A percentile compares a stretch with the other conserved stretches of the same genome.
Evolutionary conservation across 768 basidiomycete genomes (phyloP).

Genomic region (Pleurotus ostreatus): DNA sequence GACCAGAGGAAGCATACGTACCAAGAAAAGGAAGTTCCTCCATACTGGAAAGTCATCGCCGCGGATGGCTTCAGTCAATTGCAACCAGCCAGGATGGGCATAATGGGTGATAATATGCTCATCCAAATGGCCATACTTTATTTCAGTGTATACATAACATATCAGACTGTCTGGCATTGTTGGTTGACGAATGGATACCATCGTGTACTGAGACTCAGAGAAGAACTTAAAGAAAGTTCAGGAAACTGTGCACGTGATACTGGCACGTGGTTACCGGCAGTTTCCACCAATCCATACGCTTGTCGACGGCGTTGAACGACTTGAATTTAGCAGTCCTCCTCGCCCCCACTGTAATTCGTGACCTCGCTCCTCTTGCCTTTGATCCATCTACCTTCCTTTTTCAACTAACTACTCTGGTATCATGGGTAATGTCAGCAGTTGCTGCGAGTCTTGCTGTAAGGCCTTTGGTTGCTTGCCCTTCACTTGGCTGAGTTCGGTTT

Average conservation of each 20-base stretch:
- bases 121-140: too few relatives aligned
- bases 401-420: slow-evolving; percentile 4
- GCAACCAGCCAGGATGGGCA: too few relatives aligned
- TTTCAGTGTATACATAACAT: too few relatives aligned
- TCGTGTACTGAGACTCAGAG: too few relatives aligned
- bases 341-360: background rate
- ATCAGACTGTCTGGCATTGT: too few relatives aligned
- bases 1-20: too few relatives aligned
- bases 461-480: slow-evolving; percentile 18
- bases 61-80: too few relatives aligned
- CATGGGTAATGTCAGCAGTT: slow-evolving; percentile 79
- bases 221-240: too few relatives aligned
- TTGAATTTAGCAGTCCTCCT: background rate
- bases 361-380: background rate
- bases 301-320: background rate
- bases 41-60: too few relatives aligned
- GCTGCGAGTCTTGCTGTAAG: slow-evolving; percentile 83
- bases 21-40: too few relatives aligned
- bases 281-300: slow-evolving; percentile 3
- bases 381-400: slow-evolving; percentile 4
- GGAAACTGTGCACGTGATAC: background rate
- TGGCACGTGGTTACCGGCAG: slow-evolving; percentile 1
- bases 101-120: too few relatives aligned
- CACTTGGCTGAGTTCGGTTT: slow-evolving; percentile 17
- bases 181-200: too few relatives aligned